Conservation (phyloP, 2,329 filamentous ascomycete genomes). For the Xylaria sp. region DNA sequence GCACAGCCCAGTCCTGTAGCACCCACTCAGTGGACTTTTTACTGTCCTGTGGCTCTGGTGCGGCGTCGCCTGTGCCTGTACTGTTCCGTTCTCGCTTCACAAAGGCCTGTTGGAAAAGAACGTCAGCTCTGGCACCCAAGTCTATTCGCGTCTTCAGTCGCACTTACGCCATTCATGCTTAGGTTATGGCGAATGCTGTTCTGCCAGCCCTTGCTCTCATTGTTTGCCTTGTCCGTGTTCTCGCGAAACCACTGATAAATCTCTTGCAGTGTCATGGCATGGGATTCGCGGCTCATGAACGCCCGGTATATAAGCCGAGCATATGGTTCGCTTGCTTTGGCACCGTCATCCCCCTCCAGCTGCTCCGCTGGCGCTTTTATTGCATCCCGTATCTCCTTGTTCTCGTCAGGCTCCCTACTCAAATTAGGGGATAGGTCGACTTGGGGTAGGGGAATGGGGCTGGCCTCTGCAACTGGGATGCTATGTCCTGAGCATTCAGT, state of each 20-base stretch:
- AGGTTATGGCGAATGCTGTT: slow-evolving; percentile 95
- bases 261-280: slow-evolving; percentile 73
- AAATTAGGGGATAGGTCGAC: too few relatives aligned
- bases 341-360: slow-evolving; percentile 23
- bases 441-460: too few relatives aligned
- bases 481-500: background rate
- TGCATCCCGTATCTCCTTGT: slow-evolving; percentile 8
- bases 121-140: background rate
- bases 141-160: background rate
- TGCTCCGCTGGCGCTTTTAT: slow-evolving; percentile 21
- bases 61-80: slow-evolving; percentile 28
- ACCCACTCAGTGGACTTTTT: slow-evolving; percentile 74
- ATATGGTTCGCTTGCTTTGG: slow-evolving; percentile 59
- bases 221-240: slow-evolving; percentile 70
- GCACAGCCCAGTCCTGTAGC: slow-evolving; percentile 63
- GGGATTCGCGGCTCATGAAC: slow-evolving; percentile 59
- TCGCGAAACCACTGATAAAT: slow-evolving; percentile 87
- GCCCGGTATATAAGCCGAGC: slow-evolving; percentile 75
- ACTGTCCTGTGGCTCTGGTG: slow-evolving; percentile 41
- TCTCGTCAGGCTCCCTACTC: slow-evolving; percentile 5
- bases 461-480: too few relatives aligned
- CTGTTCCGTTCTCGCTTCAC: slow-evolving; percentile 42
- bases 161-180: slow-evolving; percentile 85
- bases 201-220: slow-evolving; percentile 72
- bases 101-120: slow-evolving; percentile 30